Evolutionary conservation across 371 early-diverging fungal species (phyloP), one percentile per base, ranked within the genome.

Genomic region (Enterocytospora artemiae): DNA sequence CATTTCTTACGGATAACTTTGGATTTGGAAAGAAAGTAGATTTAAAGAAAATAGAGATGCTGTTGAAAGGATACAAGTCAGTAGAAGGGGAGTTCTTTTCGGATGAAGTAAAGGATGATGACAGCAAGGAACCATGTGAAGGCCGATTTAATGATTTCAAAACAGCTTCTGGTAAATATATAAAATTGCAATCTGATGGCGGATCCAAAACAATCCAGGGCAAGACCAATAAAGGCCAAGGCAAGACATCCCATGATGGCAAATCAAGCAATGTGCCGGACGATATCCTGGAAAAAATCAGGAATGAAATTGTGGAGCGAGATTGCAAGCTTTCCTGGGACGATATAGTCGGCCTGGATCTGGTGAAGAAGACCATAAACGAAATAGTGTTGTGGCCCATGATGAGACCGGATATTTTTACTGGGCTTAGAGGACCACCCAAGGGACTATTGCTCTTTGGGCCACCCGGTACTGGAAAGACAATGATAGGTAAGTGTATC

Each of bases 401-500:
- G 85, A 70, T 82, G 44, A 72, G 88, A 32, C 92, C 93, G 25
- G 81, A 84, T 44, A 80, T 91, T 20, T 91, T 93, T 79, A 83
- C 75, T 20, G 89, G 89, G 0, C 72, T 89, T 2, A 79, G 89
- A 22, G 81, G 85, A 0, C 90, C 92, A 1, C 86, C 89, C 18
- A 89, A 89, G 77, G 93, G 88, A 51, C 70, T 80, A 46, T 65
- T 72, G 31, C 48, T 78, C 28, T 82, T 75, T 70, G 81, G 79
- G 7, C 73, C 77, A 25, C 80, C 78, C 0, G 95, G 95, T 1
- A 93, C 77, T 65, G 87, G 87, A 32, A 89, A 92, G 74, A 92
- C 92, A 0, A 78, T 91, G 76, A 87, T 91, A 37, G 92, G 87
- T 31, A 87, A 87, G 57, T 87, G 88, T 75, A 87, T 91, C 0